Base-by-base conservation (phyloP, 2,329 filamentous ascomycete species). In the Paracamarosporium sp. region DNA sequence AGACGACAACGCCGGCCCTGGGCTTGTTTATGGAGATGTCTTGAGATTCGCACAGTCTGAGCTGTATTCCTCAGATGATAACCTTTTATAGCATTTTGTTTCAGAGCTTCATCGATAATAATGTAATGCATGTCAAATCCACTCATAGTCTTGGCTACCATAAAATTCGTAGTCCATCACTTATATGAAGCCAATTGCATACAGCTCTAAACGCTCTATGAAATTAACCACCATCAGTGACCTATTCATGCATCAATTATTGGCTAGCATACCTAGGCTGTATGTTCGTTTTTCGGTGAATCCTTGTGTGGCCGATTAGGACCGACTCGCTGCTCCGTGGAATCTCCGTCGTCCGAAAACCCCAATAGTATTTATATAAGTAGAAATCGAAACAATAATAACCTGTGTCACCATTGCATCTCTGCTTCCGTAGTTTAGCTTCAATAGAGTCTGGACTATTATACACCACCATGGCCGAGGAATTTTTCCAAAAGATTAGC, bases 11-110 rank as follows among this genome's bases (percentile, higher is more conserved):
- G 5, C 70, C 66, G 22, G 57, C 65, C 2, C 30, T 69, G 8
- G 67, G 70, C 5, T 50, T 73, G 31, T 73, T 72, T 30, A 56
- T 72, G 53, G 57, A 59, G 41, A 27, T 28, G 24, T 35, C 27
- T 31, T 55, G 17, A 41, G 40, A 27, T 43, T 5, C 2, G 40
- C 40, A 43, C 17, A 17, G 40, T 5, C 6, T 43, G 40, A 13
- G 22, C n/a, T 25, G 4, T 43, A 6, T 43, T 25, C 40, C 22
- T 4, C 40, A 7, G 15, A 1, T 27, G 22, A 22, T 3, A 12
- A n/a, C n/a, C n/a, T 20, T 24, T 12, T 2, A 22, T 11, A 25
- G 24, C 5, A 45, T 30, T 38, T 20, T 15, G 31, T 20, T 27
- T 17, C 6, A 20, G 28, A 20, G 15, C 7, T 2, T 50, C 4